Conservation (phyloP, 2,329 filamentous ascomycete species). For the Arthrinium phaeospermum region DNA sequence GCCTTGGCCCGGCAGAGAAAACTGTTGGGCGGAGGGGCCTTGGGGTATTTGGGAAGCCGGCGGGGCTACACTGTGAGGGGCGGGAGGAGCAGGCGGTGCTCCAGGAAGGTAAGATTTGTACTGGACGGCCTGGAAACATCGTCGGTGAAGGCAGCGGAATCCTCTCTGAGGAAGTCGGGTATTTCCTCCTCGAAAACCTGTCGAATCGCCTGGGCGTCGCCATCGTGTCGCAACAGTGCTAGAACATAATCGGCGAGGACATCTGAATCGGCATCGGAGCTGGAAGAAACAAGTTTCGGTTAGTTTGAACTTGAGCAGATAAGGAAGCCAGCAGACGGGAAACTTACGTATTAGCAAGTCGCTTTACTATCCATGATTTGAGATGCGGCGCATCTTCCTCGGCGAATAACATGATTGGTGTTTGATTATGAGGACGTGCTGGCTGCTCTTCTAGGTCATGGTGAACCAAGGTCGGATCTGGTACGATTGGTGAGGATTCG, state of each 20-base stretch:
- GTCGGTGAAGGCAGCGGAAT: conserved; percentile 68
- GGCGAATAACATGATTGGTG: conserved; percentile 61
- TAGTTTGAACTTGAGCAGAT: conserved; percentile 19
- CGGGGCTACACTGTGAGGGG: conserved; percentile 21
- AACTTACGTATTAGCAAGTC: conserved; percentile 75
- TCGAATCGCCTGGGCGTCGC: conserved; percentile 66
- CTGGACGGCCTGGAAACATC: conserved; percentile 70
- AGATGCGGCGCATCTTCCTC: conserved; percentile 68
- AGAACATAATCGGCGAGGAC: conserved; percentile 87
- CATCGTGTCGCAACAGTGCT: conserved; percentile 74
- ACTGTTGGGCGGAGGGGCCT: conserved; percentile 20
- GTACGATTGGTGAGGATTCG: not conserved
- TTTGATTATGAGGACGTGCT: not conserved
- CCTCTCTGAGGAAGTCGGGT: conserved; percentile 75
- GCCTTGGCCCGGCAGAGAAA: not conserved
- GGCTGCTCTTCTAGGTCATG: not conserved
- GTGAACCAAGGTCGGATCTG: not conserved
- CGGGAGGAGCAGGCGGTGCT: conserved; percentile 49
- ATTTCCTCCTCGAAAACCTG: conserved; percentile 74
- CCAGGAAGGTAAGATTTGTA: conserved; percentile 67
- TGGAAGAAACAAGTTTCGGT: conserved; percentile 39
- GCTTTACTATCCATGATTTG: conserved; percentile 79
- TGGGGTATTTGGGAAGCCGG: conserved; percentile 17
- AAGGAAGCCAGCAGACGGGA: conserved; percentile 3
- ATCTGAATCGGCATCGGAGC: conserved; percentile 80